Evolutionary conservation across 2,329 filamentous ascomycete species (phyloP).

Genomic region (Trichoderma afroharzianum): DNA sequence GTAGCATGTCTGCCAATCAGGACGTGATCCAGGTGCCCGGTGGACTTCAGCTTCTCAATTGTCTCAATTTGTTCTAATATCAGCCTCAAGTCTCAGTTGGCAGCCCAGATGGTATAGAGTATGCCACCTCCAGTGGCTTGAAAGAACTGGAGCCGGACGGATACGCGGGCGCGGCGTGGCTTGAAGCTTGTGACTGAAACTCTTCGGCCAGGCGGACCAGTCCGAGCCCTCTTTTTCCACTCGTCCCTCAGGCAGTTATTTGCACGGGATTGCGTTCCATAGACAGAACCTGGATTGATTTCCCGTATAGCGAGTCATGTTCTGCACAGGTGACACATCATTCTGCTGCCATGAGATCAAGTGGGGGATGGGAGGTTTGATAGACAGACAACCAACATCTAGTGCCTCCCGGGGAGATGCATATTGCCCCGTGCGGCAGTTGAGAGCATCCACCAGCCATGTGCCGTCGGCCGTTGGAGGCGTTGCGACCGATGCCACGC

Average conservation of each 20-base stretch:
- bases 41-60: neutral
- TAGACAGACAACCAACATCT: neutral
- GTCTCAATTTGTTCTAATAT: neutral
- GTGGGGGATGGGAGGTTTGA: conserved; percentile 12
- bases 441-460: neutral
- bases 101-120: neutral
- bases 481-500: conserved; percentile 10
- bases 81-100: neutral
- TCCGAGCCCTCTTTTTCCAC: neutral
- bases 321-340: neutral
- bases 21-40: neutral
- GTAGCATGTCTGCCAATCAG: neutral
- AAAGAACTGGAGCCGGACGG: neutral
- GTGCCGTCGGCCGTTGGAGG: conserved; percentile 10
- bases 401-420: neutral
- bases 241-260: neutral
- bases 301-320: conserved; percentile 3
- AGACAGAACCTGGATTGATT: neutral
- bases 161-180: neutral
- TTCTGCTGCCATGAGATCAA: conserved; percentile 9
- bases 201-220: neutral
- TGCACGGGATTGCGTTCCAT: neutral
- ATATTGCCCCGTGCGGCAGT: neutral
- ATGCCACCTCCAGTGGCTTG: neutral
- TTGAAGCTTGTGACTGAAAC: neutral